These are phyloP conservation scores for Lithohypha guttulata DNA, from an alignment of 2,329 filamentous ascomycete species.

Conservation along the genomic window DNA sequence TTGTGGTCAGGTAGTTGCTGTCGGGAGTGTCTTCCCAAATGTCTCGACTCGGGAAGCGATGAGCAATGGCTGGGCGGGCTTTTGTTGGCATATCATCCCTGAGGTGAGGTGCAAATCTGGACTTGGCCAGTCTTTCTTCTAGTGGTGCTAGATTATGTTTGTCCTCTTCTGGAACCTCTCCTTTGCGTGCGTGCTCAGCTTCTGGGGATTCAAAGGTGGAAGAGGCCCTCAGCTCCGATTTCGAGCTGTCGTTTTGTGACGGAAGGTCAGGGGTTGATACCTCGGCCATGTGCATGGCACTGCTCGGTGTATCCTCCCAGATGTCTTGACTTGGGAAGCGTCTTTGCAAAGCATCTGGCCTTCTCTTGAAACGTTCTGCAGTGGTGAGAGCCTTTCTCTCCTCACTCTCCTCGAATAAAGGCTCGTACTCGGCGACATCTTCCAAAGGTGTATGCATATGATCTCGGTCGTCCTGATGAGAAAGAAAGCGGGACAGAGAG, in stretches of 20 bases:
- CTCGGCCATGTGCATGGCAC: slow-evolving; percentile 63
- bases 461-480: slow-evolving; percentile 41
- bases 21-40: slow-evolving; percentile 93
- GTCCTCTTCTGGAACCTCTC: slow-evolving; percentile 30
- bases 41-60: slow-evolving; percentile 81
- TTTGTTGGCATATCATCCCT: slow-evolving; percentile 33
- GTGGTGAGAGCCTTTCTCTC: slow-evolving; percentile 42
- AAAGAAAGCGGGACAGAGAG: slow-evolving; percentile 42
- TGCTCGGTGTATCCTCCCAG: slow-evolving; percentile 92
- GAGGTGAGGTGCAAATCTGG: slow-evolving; percentile 38
- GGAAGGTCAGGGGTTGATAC: slow-evolving; percentile 69
- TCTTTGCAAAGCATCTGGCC: slow-evolving; percentile 44
- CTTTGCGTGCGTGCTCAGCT: slow-evolving; percentile 38
- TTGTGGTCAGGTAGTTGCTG: slow-evolving; percentile 67
- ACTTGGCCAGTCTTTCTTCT: slow-evolving; percentile 25
- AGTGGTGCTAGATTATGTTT: slow-evolving; percentile 30
- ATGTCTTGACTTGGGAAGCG: slow-evolving; percentile 92
- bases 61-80: slow-evolving; percentile 45
- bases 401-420: slow-evolving; percentile 69
- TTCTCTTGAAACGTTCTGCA: slow-evolving; percentile 45
- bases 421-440: slow-evolving; percentile 89
- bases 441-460: slow-evolving; percentile 59
- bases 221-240: slow-evolving; percentile 19
- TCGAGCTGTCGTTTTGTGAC: slow-evolving; percentile 29
- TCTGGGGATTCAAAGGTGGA: slow-evolving; percentile 32